Conservation (phyloP, 257 asterid species). For the Solanum chmielewskii region DNA sequence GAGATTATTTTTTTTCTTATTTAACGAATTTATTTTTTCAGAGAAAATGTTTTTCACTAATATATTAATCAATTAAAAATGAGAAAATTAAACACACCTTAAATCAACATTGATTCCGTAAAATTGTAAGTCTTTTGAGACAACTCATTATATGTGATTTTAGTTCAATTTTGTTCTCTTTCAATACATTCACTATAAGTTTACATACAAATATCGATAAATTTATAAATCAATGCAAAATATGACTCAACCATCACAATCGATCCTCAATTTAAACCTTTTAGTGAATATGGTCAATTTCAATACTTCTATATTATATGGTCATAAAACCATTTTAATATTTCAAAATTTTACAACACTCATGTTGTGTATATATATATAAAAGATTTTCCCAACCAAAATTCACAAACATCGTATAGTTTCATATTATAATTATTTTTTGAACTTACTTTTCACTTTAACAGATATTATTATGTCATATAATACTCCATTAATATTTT, state of each 20-base stretch:
- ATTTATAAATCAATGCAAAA: background rate
- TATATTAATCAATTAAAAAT: background rate
- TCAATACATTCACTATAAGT: background rate
- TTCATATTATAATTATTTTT: too few species aligned
- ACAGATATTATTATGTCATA: background rate
- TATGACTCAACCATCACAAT: background rate
- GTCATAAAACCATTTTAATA: background rate
- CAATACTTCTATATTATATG: background rate
- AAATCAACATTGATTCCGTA: background rate
- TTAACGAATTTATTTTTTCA: background rate
- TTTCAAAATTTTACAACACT: background rate
- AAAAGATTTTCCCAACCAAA: background rate
- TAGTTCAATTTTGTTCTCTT: background rate
- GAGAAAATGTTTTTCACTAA: too few species aligned
- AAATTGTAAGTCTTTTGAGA: background rate
- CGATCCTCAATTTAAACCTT: background rate
- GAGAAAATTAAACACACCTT: background rate
- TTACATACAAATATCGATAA: background rate
- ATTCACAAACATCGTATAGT: background rate
- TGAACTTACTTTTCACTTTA: background rate
- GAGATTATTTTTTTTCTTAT: too few species aligned
- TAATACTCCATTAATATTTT: background rate
- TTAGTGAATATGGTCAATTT: background rate
- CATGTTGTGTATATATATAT: background rate
- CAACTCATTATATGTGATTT: background rate